A percentile compares a stretch with the other conserved stretches of the same genome.
phyloP scores from a whole-genome alignment of 2,329 filamentous ascomycete genomes.

The Botryotinia convoluta region DNA sequence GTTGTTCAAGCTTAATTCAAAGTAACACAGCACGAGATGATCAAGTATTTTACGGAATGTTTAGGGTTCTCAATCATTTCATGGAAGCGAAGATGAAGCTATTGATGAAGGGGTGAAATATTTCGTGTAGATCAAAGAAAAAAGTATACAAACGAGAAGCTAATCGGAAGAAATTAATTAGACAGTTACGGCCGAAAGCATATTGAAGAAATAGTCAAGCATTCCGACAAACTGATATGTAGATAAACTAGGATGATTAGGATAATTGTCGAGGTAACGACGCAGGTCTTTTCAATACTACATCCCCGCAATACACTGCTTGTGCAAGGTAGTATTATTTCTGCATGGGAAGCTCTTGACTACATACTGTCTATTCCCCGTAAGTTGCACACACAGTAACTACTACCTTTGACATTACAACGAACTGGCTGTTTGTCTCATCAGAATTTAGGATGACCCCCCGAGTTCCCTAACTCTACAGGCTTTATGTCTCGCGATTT shows the following conservation, averaged over 20 bases:
- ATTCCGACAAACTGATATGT: neutral
- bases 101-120: neutral
- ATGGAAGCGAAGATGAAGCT: slow-evolving; percentile 2
- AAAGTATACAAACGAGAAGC: neutral
- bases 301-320: slow-evolving; percentile 16
- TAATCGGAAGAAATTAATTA: neutral
- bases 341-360: slow-evolving; percentile 4
- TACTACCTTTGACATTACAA: neutral
- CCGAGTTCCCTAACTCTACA: neutral
- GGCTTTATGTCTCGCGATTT: neutral
- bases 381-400: neutral
- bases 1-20: neutral
- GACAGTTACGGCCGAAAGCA: neutral
- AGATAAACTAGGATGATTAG: slow-evolving; percentile 12
- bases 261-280: neutral
- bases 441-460: neutral
- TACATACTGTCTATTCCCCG: neutral
- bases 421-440: neutral
- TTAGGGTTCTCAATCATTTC: neutral
- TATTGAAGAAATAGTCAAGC: neutral
- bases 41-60: neutral
- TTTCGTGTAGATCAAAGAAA: neutral
- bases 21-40: neutral
- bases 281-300: neutral
- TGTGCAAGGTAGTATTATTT: neutral